phyloP scores from a whole-genome alignment of 2,329 filamentous ascomycete genomes.

The Cladosporium halotolerans region DNA sequence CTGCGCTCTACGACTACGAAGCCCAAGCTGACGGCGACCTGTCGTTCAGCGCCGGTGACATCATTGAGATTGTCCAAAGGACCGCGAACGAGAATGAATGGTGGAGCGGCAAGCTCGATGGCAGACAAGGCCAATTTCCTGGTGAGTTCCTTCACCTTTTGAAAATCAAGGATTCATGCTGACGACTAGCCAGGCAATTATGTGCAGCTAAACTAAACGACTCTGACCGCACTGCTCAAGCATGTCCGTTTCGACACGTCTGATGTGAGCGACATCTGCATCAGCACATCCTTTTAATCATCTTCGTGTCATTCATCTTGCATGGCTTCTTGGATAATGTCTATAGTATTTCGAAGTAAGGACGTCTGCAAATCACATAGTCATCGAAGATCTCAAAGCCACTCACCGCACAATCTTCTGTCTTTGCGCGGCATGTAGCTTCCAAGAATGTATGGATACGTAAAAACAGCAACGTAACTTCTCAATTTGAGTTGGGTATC shows the following conservation, averaged over 20 bases:
- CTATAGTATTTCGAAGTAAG: constrained; percentile 2
- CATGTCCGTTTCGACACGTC: neutral
- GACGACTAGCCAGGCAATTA: constrained; percentile 38
- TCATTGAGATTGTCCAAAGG: constrained; percentile 78
- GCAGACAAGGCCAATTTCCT: constrained; percentile 85
- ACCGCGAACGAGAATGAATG: constrained; percentile 85
- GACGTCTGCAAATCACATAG: neutral
- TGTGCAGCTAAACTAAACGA: constrained; percentile 35
- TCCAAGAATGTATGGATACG: no score
- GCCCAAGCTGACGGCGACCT: constrained; percentile 92
- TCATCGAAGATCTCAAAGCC: neutral
- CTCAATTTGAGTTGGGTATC: neutral
- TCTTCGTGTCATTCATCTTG: neutral
- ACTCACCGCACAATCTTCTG: no score
- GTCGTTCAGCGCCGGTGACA: constrained; percentile 79
- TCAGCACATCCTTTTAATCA: neutral
- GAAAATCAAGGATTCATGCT: neutral
- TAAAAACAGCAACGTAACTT: neutral
- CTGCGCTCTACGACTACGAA: constrained; percentile 91
- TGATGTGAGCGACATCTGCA: neutral
- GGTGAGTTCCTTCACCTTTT: constrained; percentile 51
- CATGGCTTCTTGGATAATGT: constrained; percentile 10
- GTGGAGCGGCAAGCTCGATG: constrained; percentile 81
- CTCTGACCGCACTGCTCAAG: no score
- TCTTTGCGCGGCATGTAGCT: no score